These are phyloP conservation scores for Melampsora larici-populina DNA, from an alignment of 1,284 basidiomycete species.

Conservation along the genomic window DNA sequence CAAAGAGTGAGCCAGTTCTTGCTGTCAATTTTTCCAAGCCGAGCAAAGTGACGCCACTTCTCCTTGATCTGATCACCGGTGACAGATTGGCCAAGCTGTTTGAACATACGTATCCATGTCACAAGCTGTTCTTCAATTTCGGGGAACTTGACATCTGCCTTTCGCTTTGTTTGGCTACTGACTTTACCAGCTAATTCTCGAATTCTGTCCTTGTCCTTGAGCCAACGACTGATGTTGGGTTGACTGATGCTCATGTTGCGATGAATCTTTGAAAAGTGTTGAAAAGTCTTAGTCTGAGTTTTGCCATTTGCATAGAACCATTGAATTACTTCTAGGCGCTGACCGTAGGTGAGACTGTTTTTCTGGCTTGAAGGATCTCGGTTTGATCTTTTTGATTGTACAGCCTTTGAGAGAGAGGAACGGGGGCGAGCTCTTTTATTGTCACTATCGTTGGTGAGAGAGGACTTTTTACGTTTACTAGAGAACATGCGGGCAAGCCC, in stretches of 20 bases:
- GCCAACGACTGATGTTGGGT: too few species aligned
- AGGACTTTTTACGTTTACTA: background rate
- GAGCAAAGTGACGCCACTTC: constrained; percentile 18
- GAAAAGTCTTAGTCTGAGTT: constrained; percentile 16
- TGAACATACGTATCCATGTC: too few species aligned
- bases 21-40: background rate
- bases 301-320: too few species aligned
- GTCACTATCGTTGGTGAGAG: background rate
- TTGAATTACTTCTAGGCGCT: constrained; percentile 2
- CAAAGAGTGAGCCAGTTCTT: constrained; percentile 26
- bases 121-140: too few species aligned
- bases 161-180: too few species aligned
- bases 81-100: background rate
- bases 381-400: background rate
- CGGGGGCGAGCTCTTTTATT: background rate
- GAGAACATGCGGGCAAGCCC: too few species aligned
- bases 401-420: background rate
- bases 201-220: constrained; percentile 26
- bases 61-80: background rate
- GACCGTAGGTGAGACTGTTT: background rate
- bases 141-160: too few species aligned
- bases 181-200: background rate
- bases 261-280: constrained; percentile 13
- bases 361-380: background rate
- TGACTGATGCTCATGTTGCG: background rate